phyloP scores from a whole-genome alignment of 2,329 filamentous ascomycete genomes.

The Ampelomyces quisqualis region DNA sequence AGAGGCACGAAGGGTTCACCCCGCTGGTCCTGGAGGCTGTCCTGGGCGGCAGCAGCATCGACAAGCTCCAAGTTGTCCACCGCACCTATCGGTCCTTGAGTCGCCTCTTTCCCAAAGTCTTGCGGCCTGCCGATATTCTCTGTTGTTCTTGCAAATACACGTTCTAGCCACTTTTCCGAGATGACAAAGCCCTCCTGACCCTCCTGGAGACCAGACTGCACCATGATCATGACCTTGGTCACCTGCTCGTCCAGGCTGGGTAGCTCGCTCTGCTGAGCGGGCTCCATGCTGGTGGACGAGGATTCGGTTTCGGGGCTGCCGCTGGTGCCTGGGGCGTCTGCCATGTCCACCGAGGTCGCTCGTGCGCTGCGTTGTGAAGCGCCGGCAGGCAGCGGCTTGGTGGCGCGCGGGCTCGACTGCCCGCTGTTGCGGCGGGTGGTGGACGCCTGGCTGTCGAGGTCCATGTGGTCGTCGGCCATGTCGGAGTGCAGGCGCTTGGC shows the following conservation, averaged over 20 bases:
- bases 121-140: conserved; percentile 45
- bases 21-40: conserved; percentile 41
- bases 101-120: conserved; percentile 59
- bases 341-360: conserved; percentile 49
- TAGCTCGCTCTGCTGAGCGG: conserved; percentile 18
- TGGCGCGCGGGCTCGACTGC: conserved; percentile 27
- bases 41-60: conserved; percentile 24
- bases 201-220: conserved; percentile 57
- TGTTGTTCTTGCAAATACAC: conserved; percentile 38
- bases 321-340: conserved; percentile 35
- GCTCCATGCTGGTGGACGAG: conserved; percentile 26
- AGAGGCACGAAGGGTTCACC: conserved; percentile 67
- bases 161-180: conserved; percentile 73
- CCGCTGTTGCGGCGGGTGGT: conserved; percentile 24
- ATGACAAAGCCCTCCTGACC: conserved; percentile 77
- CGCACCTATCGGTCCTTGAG: conserved; percentile 68
- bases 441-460: conserved; percentile 30
- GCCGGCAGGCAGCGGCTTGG: conserved; percentile 26
- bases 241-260: conserved; percentile 66
- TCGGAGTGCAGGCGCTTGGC: conserved; percentile 58
- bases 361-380: conserved; percentile 32
- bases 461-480: conserved; percentile 51
- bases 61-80: conserved; percentile 82
- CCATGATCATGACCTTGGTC: conserved; percentile 65
- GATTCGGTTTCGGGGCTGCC: conserved; percentile 32